A percentile compares a stretch with the other conserved stretches of the same genome.
Evolutionary conservation across 495 filamentous ascomycete species (phyloP).

Genomic region (Halenospora varia): DNA sequence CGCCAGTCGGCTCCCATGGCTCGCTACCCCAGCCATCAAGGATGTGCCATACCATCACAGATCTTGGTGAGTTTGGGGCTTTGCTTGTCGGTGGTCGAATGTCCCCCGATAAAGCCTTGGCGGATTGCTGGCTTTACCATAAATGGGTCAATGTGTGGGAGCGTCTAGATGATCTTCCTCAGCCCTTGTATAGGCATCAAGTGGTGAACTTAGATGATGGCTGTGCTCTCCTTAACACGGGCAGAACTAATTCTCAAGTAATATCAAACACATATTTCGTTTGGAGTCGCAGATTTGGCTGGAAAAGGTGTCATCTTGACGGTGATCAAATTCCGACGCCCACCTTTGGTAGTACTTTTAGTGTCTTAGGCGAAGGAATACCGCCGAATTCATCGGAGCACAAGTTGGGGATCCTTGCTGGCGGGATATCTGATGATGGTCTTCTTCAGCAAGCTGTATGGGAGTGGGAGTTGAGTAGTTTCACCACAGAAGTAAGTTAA

Average conservation of each 20-base stretch:
- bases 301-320: conserved; percentile 32
- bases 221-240: conserved; percentile 63
- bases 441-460: conserved; percentile 45
- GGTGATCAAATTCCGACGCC: conserved; percentile 35
- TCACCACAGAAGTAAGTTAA: background rate
- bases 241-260: conserved; percentile 53
- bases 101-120: conserved; percentile 61
- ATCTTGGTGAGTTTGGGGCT: conserved; percentile 42
- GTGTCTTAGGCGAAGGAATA: conserved; percentile 7
- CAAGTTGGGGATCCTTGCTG: conserved; percentile 54
- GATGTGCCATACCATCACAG: conserved; percentile 76
- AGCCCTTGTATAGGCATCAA: conserved; percentile 68
- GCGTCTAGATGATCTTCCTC: conserved; percentile 55
- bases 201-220: conserved; percentile 49
- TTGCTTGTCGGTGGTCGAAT: conserved; percentile 75
- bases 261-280: conserved; percentile 60
- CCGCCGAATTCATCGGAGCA: background rate
- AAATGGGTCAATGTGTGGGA: conserved; percentile 51
- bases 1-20: background rate
- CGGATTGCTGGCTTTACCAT: conserved; percentile 69
- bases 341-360: conserved; percentile 57
- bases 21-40: conserved; percentile 37
- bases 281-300: conserved; percentile 50
- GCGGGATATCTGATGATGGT: conserved; percentile 62
- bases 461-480: conserved; percentile 15